Evolutionary conservation across 331 rosid species (phyloP), one percentile per base, ranked within the genome.

Genomic region (Spiraea crenata): DNA sequence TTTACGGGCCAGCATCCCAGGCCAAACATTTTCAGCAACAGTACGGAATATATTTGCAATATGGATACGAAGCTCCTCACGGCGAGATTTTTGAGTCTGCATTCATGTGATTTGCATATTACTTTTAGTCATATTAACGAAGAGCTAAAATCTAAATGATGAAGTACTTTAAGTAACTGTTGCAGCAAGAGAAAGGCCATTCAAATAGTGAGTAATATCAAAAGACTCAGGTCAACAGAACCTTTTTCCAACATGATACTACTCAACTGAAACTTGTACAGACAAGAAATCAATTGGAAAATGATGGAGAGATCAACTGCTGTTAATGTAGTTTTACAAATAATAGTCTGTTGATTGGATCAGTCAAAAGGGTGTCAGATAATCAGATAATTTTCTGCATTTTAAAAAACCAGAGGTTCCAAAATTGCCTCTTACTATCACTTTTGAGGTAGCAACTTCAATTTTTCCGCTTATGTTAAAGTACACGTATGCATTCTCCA

Each of bases 1-100:
- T 75, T 91, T 91, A 75, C 93, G 90, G 34, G 88, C 82, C 63
- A 95, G 84, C 96, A 83, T 88, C 86, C 98, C 96, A 20, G 98
- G 99, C 99, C 99, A 95, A 68, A 95, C 83, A 77, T 89, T 95
- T 74, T 95, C 98, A n/a, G 99, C 96, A 72, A 95, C 93, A 71
- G 96, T 80, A 37, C 99, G 96, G 67, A 85, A 91, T 72, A 95
- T 95, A 84, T 89, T 91, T 82, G 93, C 92, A 86, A 91, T 88
- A 75, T 91, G 98, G 70, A 83, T 85, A 37, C 96, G 99, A 19
- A 95, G 96, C 83, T 95, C 99, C 82, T 95, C 99, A 57, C 96
- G 92, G 57, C 99, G 96, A 70, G 91, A 77, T 80, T 88, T 95
- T 80, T 95, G 98, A 87, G 83, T 91, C 99, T 95, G 86, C 63